A percentile compares a stretch with the other conserved stretches of the same genome.
Evolutionary conservation across 2,329 filamentous ascomycete species (phyloP).

Genomic region (Colletotrichum siamense): DNA sequence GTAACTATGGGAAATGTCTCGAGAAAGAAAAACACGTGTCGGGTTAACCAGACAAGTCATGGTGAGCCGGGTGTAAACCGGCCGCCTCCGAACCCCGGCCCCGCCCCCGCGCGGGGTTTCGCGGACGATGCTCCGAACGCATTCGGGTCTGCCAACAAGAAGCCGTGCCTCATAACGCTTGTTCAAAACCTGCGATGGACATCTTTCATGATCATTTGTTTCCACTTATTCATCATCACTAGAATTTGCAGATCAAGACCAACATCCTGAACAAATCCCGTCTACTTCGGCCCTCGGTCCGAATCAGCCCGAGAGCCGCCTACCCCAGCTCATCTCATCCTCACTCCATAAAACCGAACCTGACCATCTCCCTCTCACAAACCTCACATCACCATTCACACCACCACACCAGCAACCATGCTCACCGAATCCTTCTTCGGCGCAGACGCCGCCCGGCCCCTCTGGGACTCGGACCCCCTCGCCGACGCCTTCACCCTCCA

Average conservation of each 20-base stretch:
- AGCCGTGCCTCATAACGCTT: background rate
- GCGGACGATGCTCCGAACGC: background rate
- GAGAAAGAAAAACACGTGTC: no score
- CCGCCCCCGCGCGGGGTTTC: background rate
- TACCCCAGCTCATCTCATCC: background rate
- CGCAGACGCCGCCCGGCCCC: constrained; percentile 21
- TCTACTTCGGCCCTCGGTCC: background rate
- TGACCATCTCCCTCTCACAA: background rate
- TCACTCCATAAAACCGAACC: background rate
- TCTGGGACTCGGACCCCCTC: constrained; percentile 20
- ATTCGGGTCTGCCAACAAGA: background rate
- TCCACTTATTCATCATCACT: background rate
- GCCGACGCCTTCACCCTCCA: constrained; percentile 23
- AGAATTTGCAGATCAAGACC: background rate
- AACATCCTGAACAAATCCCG: background rate
- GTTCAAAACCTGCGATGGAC: background rate
- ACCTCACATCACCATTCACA: background rate
- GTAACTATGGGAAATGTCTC: no score
- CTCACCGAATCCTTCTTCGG: background rate
- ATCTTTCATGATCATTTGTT: background rate
- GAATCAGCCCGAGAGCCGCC: background rate
- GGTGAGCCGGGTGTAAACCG: background rate
- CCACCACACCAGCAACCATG: background rate
- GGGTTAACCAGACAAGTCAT: no score
- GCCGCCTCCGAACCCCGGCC: background rate